Conservation (phyloP, 2,329 filamentous ascomycete species). For the Colletotrichum musicola region DNA sequence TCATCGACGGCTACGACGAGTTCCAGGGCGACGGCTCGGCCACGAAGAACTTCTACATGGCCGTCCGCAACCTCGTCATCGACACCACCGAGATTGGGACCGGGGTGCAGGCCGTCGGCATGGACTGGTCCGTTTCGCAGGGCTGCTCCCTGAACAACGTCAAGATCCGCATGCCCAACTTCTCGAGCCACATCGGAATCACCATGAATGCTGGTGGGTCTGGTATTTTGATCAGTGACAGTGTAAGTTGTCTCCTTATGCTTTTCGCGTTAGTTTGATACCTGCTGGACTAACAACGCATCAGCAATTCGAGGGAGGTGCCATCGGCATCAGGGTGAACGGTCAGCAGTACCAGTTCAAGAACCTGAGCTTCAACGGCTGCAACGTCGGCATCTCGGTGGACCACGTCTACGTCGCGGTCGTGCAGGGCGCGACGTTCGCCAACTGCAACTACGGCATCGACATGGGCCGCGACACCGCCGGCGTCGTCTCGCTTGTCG, state of each 20-base stretch:
- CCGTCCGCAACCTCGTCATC: conserved; percentile 47
- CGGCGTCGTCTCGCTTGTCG: conserved; percentile 46
- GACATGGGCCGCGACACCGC: conserved; percentile 45
- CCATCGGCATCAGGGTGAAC: conserved; percentile 46
- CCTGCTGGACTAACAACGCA: no score
- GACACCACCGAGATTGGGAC: conserved; percentile 44
- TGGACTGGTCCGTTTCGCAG: conserved; percentile 50
- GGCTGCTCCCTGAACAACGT: conserved; percentile 47
- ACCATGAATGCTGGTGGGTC: conserved; percentile 51
- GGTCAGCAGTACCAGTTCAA: conserved; percentile 53
- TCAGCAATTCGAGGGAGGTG: conserved; percentile 48
- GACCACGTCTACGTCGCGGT: conserved; percentile 45
- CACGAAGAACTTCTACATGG: conserved; percentile 52
- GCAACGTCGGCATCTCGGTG: conserved; percentile 46
- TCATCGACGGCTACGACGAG: conserved; percentile 44
- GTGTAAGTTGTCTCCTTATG: conserved; percentile 22
- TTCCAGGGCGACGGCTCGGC: conserved; percentile 43
- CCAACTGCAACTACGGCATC: conserved; percentile 47
- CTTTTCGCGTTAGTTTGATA: no score
- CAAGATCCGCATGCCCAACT: conserved; percentile 49
- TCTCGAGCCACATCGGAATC: conserved; percentile 51
- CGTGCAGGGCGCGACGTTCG: conserved; percentile 46
- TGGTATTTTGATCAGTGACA: conserved; percentile 48
- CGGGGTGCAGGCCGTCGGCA: conserved; percentile 40
- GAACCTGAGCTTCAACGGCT: conserved; percentile 47